A percentile compares a stretch with the other conserved stretches of the same genome.
These are phyloP conservation scores for Globisporangium nagaii DNA, from an alignment of 352 stramenopile species.

Conservation along the genomic window DNA sequence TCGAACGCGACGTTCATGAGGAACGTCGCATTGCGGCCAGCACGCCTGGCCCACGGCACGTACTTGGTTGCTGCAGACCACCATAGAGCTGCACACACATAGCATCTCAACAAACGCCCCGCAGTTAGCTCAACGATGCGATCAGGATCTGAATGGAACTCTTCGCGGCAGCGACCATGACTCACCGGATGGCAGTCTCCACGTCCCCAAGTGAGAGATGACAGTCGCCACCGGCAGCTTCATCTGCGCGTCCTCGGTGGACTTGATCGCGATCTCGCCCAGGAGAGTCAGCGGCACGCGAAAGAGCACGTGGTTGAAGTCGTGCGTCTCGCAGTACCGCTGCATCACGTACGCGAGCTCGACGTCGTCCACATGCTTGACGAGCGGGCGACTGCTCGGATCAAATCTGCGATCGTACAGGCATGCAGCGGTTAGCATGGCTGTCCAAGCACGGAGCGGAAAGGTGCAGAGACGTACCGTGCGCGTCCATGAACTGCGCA, in stretches of 20 bases:
- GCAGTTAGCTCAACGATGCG: neutral
- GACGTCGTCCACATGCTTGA: conserved; percentile 74
- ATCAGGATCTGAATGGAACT: too few relatives aligned
- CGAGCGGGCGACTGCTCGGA: neutral
- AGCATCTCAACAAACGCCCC: neutral
- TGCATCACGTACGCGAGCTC: conserved; percentile 97
- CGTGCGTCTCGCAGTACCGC: conserved; percentile 91
- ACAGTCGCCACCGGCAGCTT: neutral
- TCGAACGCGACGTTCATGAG: conserved; percentile 96
- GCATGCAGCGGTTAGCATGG: too few relatives aligned
- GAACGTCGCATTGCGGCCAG: neutral
- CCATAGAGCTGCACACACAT: too few relatives aligned
- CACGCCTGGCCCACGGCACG: neutral
- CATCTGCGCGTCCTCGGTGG: neutral
- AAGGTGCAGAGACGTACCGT: neutral
- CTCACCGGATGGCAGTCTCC: neutral
- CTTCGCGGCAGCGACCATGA: too few relatives aligned
- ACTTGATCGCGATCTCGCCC: neutral
- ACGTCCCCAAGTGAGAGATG: neutral
- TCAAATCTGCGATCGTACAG: too few relatives aligned
- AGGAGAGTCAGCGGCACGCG: conserved; percentile 18
- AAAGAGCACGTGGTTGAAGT: conserved; percentile 96
- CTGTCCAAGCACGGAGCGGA: too few relatives aligned
- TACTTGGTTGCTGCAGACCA: neutral
- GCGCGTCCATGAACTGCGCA: neutral